phyloP scores from a whole-genome alignment of 805 yeast species.

The Ogataea pilisensis region DNA sequence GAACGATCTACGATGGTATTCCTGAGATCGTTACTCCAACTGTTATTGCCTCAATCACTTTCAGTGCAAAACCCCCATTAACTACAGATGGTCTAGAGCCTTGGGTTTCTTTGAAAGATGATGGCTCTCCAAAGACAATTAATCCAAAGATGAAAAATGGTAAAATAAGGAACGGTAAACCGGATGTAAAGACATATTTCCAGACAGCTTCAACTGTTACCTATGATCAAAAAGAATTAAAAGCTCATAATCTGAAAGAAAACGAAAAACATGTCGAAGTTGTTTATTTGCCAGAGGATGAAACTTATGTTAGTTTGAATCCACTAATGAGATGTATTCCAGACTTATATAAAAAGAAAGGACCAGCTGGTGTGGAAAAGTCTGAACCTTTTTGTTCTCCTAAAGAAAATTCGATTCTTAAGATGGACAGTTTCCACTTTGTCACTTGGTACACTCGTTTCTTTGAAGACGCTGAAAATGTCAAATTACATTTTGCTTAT shows the following conservation, averaged over 20 bases:
- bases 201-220: conserved; percentile 59
- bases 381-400: conserved; percentile 90
- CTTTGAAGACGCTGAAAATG: conserved; percentile 58
- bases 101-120: conserved; percentile 75
- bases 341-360: conserved; percentile 61
- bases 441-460: conserved; percentile 75
- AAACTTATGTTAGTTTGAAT: conserved; percentile 64
- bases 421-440: conserved; percentile 63
- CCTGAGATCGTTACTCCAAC: conserved; percentile 63
- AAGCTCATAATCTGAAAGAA: conserved; percentile 70
- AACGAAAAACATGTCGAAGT: conserved; percentile 57
- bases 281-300: conserved; percentile 58
- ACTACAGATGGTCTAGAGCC: conserved; percentile 65
- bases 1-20: conserved; percentile 58
- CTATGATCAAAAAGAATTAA: conserved; percentile 55
- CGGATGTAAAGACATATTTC: conserved; percentile 74
- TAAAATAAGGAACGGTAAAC: conserved; percentile 56
- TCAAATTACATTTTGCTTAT: conserved; percentile 62
- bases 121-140: conserved; percentile 78
- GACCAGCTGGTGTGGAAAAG: conserved; percentile 46
- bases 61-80: conserved; percentile 64
- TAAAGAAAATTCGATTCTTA: conserved; percentile 51
- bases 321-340: conserved; percentile 88
- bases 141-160: conserved; percentile 76
- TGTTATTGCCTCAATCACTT: conserved; percentile 59